phyloP scores from a whole-genome alignment of 2,329 filamentous ascomycete genomes.

The Periconia sp. region DNA sequence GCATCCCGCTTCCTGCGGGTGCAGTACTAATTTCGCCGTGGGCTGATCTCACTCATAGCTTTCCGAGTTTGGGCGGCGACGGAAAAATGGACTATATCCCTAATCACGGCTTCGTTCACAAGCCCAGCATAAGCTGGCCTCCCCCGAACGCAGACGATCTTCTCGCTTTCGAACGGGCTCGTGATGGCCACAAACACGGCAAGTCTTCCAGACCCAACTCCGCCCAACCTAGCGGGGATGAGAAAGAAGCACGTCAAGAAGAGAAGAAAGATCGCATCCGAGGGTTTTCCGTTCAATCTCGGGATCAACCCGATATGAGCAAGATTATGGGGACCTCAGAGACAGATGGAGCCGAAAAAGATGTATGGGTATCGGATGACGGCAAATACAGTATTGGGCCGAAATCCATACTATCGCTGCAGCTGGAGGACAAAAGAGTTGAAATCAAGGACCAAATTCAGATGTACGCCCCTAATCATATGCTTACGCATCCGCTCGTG shows the following conservation, averaged over 20 bases:
- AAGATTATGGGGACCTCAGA: slow-evolving; percentile 9
- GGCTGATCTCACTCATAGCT: slow-evolving; percentile 94
- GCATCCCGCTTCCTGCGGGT: slow-evolving; percentile 81
- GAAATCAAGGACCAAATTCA: slow-evolving; percentile 91
- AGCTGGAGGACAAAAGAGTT: slow-evolving; percentile 65
- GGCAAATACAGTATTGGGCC: slow-evolving; percentile 43
- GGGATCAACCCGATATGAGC: slow-evolving; percentile 19
- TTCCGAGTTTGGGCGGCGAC: slow-evolving; percentile 79
- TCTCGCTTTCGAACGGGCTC: slow-evolving; percentile 48
- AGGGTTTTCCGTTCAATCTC: slow-evolving; percentile 34
- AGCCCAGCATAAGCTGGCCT: slow-evolving; percentile 88
- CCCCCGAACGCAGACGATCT: slow-evolving; percentile 80
- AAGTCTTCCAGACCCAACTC: slow-evolving; percentile 8
- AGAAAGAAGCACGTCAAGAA: slow-evolving; percentile 38
- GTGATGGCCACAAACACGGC: slow-evolving; percentile 6
- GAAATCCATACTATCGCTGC: slow-evolving; percentile 58
- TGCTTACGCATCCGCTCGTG: slow-evolving; percentile 84
- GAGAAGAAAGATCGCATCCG: slow-evolving; percentile 36
- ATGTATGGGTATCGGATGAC: slow-evolving; percentile 28
- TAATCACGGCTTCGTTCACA: slow-evolving; percentile 82
- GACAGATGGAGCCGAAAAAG: slow-evolving; percentile 3
- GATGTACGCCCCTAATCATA: slow-evolving; percentile 79
- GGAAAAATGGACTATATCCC: slow-evolving; percentile 86
- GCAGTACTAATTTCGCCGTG: slow-evolving; percentile 91
- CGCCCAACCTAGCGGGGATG: slow-evolving; percentile 18